Evolutionary conservation across 805 yeast genomes (phyloP).

Genomic region (Trichomonascus vanleenenianus): DNA sequence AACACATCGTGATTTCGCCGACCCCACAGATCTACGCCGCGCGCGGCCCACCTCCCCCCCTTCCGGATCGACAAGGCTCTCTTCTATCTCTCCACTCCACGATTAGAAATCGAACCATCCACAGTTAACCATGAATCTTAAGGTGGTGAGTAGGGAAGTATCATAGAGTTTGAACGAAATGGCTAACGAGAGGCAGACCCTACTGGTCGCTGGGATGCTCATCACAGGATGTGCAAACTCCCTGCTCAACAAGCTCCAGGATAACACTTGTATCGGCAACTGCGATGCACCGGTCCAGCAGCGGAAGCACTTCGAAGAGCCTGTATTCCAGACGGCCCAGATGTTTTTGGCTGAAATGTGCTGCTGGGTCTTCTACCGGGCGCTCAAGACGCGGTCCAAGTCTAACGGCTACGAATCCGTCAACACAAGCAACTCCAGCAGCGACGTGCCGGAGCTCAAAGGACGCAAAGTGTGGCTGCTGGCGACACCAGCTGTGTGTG

Average conservation of each 20-base stretch:
- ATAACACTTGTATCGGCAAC: conserved; percentile 57
- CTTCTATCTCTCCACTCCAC: no score
- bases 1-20: no score
- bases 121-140: no score
- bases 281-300: conserved; percentile 39
- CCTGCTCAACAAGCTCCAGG: conserved; percentile 66
- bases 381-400: conserved; percentile 17
- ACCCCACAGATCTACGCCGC: no score
- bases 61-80: no score
- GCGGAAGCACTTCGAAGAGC: conserved; percentile 57
- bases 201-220: conserved; percentile 45
- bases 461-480: conserved; percentile 31
- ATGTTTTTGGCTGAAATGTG: conserved; percentile 70
- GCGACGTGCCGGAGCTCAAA: conserved; percentile 9
- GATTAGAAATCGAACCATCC: no score
- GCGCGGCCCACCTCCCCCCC: no score
- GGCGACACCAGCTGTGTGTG: conserved; percentile 63
- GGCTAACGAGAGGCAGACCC: no score
- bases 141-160: no score
- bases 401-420: not conserved
- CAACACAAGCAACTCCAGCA: not conserved
- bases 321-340: conserved; percentile 70
- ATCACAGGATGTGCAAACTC: conserved; percentile 68
- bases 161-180: no score
- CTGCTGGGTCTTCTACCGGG: conserved; percentile 38